phyloP scores from a whole-genome alignment of 2,329 filamentous ascomycete genomes.

The Ciborinia camelliae region DNA sequence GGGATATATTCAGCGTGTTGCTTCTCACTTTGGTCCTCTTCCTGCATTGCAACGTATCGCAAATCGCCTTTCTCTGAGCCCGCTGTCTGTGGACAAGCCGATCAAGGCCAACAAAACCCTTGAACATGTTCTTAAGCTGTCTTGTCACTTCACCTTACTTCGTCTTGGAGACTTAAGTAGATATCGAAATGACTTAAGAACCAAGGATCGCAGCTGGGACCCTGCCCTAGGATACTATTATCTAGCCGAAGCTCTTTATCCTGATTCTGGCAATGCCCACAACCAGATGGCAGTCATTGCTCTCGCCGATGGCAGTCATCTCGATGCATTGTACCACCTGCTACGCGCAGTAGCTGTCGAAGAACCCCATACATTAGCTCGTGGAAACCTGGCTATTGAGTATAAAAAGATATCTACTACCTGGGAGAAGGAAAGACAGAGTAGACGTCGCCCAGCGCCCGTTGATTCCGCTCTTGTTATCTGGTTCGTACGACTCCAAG shows the following conservation, averaged over 20 bases:
- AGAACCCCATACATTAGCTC: slow-evolving; percentile 70
- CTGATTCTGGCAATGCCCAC: slow-evolving; percentile 75
- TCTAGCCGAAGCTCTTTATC: slow-evolving; percentile 74
- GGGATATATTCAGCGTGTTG: slow-evolving; percentile 75
- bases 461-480: slow-evolving; percentile 58
- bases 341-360: slow-evolving; percentile 77
- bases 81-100: slow-evolving; percentile 30
- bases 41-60: slow-evolving; percentile 35
- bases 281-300: slow-evolving; percentile 90
- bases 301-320: slow-evolving; percentile 71
- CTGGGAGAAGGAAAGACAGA: slow-evolving; percentile 53
- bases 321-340: slow-evolving; percentile 84
- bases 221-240: slow-evolving; percentile 80
- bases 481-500: slow-evolving; percentile 86
- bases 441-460: slow-evolving; percentile 27
- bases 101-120: slow-evolving; percentile 29
- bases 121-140: slow-evolving; percentile 55
- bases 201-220: slow-evolving; percentile 69
- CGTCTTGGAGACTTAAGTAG: slow-evolving; percentile 86
- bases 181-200: slow-evolving; percentile 73
- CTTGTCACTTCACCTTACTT: slow-evolving; percentile 79
- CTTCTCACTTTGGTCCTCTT: slow-evolving; percentile 50
- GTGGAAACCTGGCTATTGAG: slow-evolving; percentile 73
- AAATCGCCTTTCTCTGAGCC: slow-evolving; percentile 32
- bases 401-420: slow-evolving; percentile 63